Evolutionary conservation across 306 rosid genomes (phyloP).

Genomic region (Vigna radiata): DNA sequence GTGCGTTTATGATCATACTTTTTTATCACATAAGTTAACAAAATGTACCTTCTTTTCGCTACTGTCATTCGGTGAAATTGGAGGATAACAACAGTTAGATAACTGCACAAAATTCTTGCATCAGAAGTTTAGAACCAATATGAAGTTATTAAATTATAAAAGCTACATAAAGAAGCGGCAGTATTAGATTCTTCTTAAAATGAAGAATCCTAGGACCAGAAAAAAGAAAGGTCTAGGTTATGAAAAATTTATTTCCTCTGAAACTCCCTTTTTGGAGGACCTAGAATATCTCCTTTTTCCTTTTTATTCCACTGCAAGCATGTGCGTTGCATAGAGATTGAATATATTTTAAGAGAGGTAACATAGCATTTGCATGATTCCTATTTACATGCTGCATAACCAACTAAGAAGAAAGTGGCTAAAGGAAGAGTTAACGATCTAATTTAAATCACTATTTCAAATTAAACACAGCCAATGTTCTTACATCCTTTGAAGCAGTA

Average conservation of each 20-base stretch:
- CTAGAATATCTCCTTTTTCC: conserved; percentile 33
- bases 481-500: conserved; percentile 67
- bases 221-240: background rate
- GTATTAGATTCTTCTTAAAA: conserved; percentile 7
- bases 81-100: conserved; percentile 58
- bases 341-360: conserved; percentile 17
- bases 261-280: conserved; percentile 4
- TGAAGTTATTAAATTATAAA: conserved; percentile 24
- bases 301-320: background rate
- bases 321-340: conserved; percentile 8
- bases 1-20: background rate
- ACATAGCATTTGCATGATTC: conserved; percentile 37
- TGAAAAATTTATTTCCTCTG: conserved; percentile 19
- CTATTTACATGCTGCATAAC: conserved; percentile 29
- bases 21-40: conserved; percentile 6
- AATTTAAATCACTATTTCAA: conserved; percentile 5
- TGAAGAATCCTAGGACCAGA: conserved; percentile 36
- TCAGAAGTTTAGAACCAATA: conserved; percentile 40
- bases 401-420: conserved; percentile 33
- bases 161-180: conserved; percentile 20
- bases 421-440: conserved; percentile 8
- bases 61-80: conserved; percentile 70
- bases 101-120: conserved; percentile 54
- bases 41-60: conserved; percentile 76
- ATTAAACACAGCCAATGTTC: conserved; percentile 43